A percentile compares a stretch with the other conserved stretches of the same genome.
Evolutionary conservation across 2,329 filamentous ascomycete species (phyloP).

Genomic region (Aspergillus sp.): DNA sequence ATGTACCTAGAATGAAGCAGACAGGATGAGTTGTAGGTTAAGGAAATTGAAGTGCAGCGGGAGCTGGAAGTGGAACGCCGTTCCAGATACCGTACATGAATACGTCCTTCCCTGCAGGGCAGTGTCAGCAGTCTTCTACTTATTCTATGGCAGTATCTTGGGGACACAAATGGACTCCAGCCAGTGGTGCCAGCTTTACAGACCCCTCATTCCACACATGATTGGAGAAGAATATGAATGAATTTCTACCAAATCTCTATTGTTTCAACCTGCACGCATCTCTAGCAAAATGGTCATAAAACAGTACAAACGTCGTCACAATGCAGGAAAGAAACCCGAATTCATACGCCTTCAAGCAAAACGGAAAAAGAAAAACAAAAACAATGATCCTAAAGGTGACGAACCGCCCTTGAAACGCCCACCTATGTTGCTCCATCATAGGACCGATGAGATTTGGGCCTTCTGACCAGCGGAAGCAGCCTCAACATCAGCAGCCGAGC

Average conservation of each 20-base stretch:
- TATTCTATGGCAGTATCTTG: background rate
- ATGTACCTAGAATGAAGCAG: background rate
- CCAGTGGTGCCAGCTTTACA: too few relatives aligned
- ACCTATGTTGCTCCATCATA: conserved; percentile 1
- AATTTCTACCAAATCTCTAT: conserved; percentile 23
- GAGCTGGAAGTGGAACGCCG: too few relatives aligned
- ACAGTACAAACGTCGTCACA: conserved; percentile 17
- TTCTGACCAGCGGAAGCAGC: conserved; percentile 33
- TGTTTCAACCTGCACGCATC: conserved; percentile 15
- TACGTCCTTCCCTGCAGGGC: too few relatives aligned
- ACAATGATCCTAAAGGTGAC: conserved; percentile 15
- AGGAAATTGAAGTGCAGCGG: background rate
- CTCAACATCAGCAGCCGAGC: conserved; percentile 40
- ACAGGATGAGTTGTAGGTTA: background rate
- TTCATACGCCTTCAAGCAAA: conserved; percentile 8
- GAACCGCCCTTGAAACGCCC: conserved; percentile 14
- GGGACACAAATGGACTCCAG: background rate
- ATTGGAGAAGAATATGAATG: background rate
- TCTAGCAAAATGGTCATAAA: conserved; percentile 21
- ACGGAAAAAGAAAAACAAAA: conserved; percentile 5
- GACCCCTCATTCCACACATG: background rate
- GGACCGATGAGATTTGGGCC: conserved; percentile 17
- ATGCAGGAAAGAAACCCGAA: conserved; percentile 9
- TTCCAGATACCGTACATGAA: too few relatives aligned
- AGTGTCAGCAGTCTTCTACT: too few relatives aligned